Conservation (phyloP, 495 filamentous ascomycete genomes). For the Aspergillus nidulans region DNA sequence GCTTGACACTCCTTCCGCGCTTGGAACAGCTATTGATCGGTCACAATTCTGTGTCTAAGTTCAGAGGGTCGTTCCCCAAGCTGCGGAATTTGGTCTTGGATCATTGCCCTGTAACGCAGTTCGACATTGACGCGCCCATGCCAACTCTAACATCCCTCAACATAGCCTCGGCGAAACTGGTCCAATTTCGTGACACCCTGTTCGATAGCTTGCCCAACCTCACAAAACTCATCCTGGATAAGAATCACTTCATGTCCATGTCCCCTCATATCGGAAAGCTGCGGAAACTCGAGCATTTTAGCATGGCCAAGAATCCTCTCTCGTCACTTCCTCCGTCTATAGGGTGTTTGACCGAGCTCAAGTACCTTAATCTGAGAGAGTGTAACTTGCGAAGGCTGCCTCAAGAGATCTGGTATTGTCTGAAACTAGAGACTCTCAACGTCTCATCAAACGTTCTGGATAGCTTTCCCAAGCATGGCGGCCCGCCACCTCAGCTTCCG, state of each 20-base stretch:
- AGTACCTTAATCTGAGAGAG: constrained; percentile 78
- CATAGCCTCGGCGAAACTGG: constrained; percentile 80
- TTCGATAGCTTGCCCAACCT: constrained; percentile 85
- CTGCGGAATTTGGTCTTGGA: constrained; percentile 81
- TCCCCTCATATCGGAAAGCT: constrained; percentile 80
- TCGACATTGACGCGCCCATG: constrained; percentile 71
- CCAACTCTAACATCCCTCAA: constrained; percentile 82
- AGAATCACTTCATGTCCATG: constrained; percentile 90
- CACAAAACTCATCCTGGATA: constrained; percentile 82
- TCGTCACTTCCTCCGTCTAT: constrained; percentile 78
- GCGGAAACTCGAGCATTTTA: constrained; percentile 80
- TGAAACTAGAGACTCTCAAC: constrained; percentile 85
- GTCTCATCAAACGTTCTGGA: constrained; percentile 90
- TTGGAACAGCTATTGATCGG: constrained; percentile 82
- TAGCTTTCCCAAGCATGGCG: constrained; percentile 79
- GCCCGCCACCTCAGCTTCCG: constrained; percentile 54
- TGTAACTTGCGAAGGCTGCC: constrained; percentile 88
- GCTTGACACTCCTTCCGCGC: constrained; percentile 73
- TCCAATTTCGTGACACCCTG: constrained; percentile 74
- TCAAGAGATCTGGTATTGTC: constrained; percentile 88
- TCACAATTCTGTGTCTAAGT: constrained; percentile 86
- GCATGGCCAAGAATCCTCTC: constrained; percentile 86
- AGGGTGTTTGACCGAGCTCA: constrained; percentile 78
- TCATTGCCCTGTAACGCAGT: constrained; percentile 89
- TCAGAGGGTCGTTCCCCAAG: constrained; percentile 78